A percentile compares a stretch with the other conserved stretches of the same genome.
These are phyloP conservation scores for Sporobolomyces pararoseus DNA, from an alignment of 768 basidiomycete genomes.

Conservation along the genomic window DNA sequence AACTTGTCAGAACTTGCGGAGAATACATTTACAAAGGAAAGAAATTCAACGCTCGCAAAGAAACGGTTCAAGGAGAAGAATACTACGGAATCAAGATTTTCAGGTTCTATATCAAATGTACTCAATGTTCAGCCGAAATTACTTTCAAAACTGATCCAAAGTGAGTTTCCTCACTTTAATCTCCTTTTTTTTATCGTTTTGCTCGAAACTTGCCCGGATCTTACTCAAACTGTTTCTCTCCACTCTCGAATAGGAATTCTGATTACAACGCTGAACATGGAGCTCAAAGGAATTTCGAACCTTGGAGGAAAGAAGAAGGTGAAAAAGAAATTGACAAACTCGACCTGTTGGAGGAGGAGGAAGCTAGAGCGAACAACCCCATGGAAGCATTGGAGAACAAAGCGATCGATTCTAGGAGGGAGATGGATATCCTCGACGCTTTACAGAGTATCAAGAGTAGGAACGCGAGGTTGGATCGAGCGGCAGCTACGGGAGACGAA, in stretches of 20 bases:
- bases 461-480: conserved; percentile 80
- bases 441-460: conserved; percentile 84
- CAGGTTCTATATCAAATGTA: conserved; percentile 56
- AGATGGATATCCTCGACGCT: conserved; percentile 97
- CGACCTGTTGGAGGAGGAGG: conserved; percentile 81
- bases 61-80: conserved; percentile 94
- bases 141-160: conserved; percentile 99
- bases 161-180: conserved; percentile 38
- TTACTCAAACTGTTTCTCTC: neutral
- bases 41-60: conserved; percentile 98
- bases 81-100: conserved; percentile 89
- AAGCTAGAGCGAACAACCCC: conserved; percentile 86
- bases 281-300: conserved; percentile 95
- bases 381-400: conserved; percentile 96
- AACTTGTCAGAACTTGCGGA: conserved; percentile 71
- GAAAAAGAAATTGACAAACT: conserved; percentile 70
- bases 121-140: conserved; percentile 93
- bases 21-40: conserved; percentile 99
- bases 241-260: conserved; percentile 63
- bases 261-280: conserved; percentile 93
- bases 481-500: conserved; percentile 60
- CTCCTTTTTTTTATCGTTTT: no score
- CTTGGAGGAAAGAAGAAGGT: conserved; percentile 76
- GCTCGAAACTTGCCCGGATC: no score
- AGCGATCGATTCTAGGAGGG: conserved; percentile 84